These are phyloP conservation scores for Glycyrrhiza uralensis DNA, from an alignment of 306 rosid species.

Conservation along the genomic window DNA sequence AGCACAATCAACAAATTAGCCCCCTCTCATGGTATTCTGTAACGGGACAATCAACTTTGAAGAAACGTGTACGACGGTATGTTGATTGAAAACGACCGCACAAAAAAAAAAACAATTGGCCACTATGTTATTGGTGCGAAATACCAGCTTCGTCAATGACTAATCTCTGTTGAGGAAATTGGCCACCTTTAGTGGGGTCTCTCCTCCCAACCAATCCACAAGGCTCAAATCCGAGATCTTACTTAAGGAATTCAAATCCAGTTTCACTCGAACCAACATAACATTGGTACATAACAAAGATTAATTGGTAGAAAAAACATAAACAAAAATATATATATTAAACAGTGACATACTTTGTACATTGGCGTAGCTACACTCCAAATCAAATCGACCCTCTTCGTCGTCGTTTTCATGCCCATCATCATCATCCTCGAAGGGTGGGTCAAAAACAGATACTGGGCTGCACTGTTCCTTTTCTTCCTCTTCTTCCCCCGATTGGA, in stretches of 20 bases:
- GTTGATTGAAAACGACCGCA: constrained; percentile 47
- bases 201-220: too few relatives aligned
- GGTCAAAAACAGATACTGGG: constrained; percentile 91
- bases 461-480: constrained; percentile 94
- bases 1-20: constrained; percentile 25
- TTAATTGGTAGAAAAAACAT: neutral
- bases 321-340: neutral
- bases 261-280: too few relatives aligned
- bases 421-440: constrained; percentile 77
- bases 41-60: constrained; percentile 23
- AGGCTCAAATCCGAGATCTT: too few relatives aligned
- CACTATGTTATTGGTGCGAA: too few relatives aligned
- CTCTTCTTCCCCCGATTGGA: constrained; percentile 51
- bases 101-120: constrained; percentile 36
- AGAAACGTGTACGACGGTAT: constrained; percentile 28
- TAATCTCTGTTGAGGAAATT: too few relatives aligned
- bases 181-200: too few relatives aligned
- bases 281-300: too few relatives aligned
- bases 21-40: constrained; percentile 21
- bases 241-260: too few relatives aligned
- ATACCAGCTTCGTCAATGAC: too few relatives aligned
- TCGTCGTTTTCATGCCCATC: constrained; percentile 45
- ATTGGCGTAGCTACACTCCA: constrained; percentile 82
- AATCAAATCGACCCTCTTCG: constrained; percentile 40
- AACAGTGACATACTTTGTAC: constrained; percentile 71